Percentiles rank a stretch among this genome's conserved stretches.
phyloP scores from a whole-genome alignment of 2,329 filamentous ascomycete species.

The Tolypocladium inflatum region DNA sequence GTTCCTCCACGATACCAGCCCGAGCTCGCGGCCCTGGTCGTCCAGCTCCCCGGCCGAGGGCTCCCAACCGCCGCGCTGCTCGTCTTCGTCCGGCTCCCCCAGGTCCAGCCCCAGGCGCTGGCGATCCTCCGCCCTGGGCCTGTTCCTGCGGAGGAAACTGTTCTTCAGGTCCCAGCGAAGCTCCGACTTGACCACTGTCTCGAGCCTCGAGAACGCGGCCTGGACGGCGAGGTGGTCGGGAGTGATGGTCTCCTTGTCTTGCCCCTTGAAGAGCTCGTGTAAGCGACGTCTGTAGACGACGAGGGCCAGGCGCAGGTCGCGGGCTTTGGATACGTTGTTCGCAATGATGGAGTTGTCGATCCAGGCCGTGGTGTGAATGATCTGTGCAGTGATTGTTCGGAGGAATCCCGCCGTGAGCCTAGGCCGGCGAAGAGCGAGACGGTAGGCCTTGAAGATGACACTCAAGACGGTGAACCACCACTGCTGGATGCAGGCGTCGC shows the following conservation, averaged over 20 bases:
- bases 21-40: slow-evolving; percentile 39
- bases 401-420: slow-evolving; percentile 36
- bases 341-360: slow-evolving; percentile 36
- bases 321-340: slow-evolving; percentile 18
- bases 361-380: slow-evolving; percentile 41
- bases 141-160: slow-evolving; percentile 38
- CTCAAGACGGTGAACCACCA: slow-evolving; percentile 49
- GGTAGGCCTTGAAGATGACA: slow-evolving; percentile 40
- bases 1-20: slow-evolving; percentile 38
- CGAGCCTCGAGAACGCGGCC: slow-evolving; percentile 32
- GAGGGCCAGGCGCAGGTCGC: slow-evolving; percentile 35
- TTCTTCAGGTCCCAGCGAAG: slow-evolving; percentile 48
- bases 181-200: slow-evolving; percentile 19
- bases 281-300: slow-evolving; percentile 45
- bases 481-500: slow-evolving; percentile 50
- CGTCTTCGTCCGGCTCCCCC: slow-evolving; percentile 42
- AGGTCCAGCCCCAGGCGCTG: slow-evolving; percentile 38
- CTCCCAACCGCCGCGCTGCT: slow-evolving; percentile 41
- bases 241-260: slow-evolving; percentile 20
- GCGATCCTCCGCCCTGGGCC: slow-evolving; percentile 42
- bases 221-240: slow-evolving; percentile 33
- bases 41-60: slow-evolving; percentile 45
- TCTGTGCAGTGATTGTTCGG: slow-evolving; percentile 41
- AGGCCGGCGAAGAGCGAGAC: slow-evolving; percentile 32
- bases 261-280: slow-evolving; percentile 32